Evolutionary conservation across 768 basidiomycete genomes (phyloP), one percentile per base, ranked within the genome.

Genomic region (Collybiopsis luxurians): DNA sequence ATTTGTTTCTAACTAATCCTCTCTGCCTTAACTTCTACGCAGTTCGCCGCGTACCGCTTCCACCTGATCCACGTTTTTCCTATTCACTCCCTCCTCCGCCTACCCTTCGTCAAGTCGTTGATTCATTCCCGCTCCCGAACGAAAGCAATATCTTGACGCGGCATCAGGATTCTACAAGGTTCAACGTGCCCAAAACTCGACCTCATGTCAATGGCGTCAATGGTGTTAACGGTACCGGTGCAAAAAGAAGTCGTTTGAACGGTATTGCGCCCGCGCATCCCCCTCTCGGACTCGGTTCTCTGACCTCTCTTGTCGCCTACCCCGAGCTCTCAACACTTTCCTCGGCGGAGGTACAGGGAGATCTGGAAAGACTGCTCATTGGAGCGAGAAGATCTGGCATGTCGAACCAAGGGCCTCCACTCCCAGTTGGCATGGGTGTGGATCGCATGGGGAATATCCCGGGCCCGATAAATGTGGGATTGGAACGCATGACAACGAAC

Each of bases 91-190:
- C 80, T 10, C 77, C 45, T 4, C 75, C 85, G 10, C 88, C 84
- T 1, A 81, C 84, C 10, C 73, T 91, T 28, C 82, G 85, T n/a
- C 81, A 86, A 63, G 81, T 90, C 28, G 71, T 86, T 63, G 85
- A 84, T 60, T 74, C 81, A 13, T 76, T 81, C 57, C 83, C 86
- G 0, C 79, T 82, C 53, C 73, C 71, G 3, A 66, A 24, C 38
- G 66, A 45, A 59, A 61, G 55, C 15, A 48, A 61, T 11, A 57
- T 45, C 24, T 59, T 40, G n/a, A 51, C n/a, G 17, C 36, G 11
- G 15, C 31, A 19, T 9, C 12, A 49, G 11, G 4, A 31, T 34
- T 36, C 13, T 19, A 6, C 21, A 9, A 23, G 15, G 7, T 19
- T 19, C 53, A 26, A n/a, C 1, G 38, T 39, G 23, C 44, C 39